Conservation (phyloP, 805 yeast genomes). For the Candida taoyuanica region DNA sequence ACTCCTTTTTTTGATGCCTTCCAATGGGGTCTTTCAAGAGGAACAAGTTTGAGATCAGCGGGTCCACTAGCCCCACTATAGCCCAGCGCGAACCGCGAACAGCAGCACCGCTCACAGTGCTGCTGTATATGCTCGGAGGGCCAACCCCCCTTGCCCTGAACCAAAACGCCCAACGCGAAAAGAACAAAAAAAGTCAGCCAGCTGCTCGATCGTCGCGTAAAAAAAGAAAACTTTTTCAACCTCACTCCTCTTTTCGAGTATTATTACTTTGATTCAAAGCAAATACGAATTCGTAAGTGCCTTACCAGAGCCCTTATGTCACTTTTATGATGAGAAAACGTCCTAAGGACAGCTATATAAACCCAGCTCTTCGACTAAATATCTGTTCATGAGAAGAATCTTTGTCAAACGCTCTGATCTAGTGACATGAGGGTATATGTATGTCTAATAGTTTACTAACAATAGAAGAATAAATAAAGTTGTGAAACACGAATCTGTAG, state of each 20-base stretch:
- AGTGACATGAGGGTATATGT: not conserved
- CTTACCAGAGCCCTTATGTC: not conserved
- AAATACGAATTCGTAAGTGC: not conserved
- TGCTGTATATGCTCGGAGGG: too few species aligned
- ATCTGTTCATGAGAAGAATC: slow-evolving; percentile 27
- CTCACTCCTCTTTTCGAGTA: not conserved
- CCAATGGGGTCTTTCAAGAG: too few species aligned
- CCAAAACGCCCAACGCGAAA: too few species aligned
- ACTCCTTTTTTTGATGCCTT: too few species aligned
- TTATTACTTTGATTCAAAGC: too few species aligned
- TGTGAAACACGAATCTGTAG: too few species aligned
- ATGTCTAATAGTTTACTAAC: not conserved
- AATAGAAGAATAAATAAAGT: not conserved
- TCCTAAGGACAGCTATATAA: slow-evolving; percentile 22
- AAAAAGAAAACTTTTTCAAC: not conserved
- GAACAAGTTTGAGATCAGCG: too few species aligned
- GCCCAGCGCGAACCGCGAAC: too few species aligned
- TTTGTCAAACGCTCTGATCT: slow-evolving; percentile 27
- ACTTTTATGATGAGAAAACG: slow-evolving; percentile 21
- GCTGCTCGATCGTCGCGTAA: not conserved
- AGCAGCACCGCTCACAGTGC: too few species aligned
- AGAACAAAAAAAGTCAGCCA: too few species aligned
- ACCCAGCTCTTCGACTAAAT: slow-evolving; percentile 29
- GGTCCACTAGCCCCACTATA: too few species aligned
- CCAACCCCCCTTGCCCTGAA: too few species aligned